A percentile compares a stretch with the other conserved stretches of the same genome.
Evolutionary conservation across 2,329 filamentous ascomycete species (phyloP).

Genomic region (Endoconidiophora polonica): DNA sequence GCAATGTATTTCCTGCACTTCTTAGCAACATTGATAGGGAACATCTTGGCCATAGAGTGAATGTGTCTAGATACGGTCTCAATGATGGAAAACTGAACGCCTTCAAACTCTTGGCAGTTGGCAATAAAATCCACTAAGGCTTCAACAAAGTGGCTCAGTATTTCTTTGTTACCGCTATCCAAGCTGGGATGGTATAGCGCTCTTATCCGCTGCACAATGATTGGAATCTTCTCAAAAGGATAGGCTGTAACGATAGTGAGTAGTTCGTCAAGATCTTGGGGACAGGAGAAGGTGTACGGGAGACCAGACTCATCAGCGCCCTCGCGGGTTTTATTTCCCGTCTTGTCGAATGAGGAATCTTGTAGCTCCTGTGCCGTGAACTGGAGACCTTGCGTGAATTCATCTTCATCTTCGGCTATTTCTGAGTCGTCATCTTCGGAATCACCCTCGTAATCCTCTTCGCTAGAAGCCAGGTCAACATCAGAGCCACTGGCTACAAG

Average conservation of each 20-base stretch:
- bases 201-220: slow-evolving; percentile 74
- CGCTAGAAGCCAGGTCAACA: slow-evolving; percentile 38
- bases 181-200: slow-evolving; percentile 85
- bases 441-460: slow-evolving; percentile 28
- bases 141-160: slow-evolving; percentile 51
- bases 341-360: slow-evolving; percentile 34
- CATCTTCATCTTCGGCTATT: slow-evolving; percentile 39
- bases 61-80: slow-evolving; percentile 77
- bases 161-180: slow-evolving; percentile 67
- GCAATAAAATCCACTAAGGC: slow-evolving; percentile 47
- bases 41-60: slow-evolving; percentile 80
- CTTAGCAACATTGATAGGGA: slow-evolving; percentile 58
- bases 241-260: slow-evolving; percentile 47
- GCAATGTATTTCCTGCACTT: slow-evolving; percentile 61
- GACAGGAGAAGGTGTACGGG: slow-evolving; percentile 76
- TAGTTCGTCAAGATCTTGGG: slow-evolving; percentile 59
- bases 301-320: slow-evolving; percentile 38
- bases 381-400: slow-evolving; percentile 51
- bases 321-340: slow-evolving; percentile 23
- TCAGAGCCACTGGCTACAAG: slow-evolving; percentile 69
- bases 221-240: slow-evolving; percentile 49
- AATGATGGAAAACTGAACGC: slow-evolving; percentile 44
- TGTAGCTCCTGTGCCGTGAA: slow-evolving; percentile 41
- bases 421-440: slow-evolving; percentile 21
- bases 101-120: slow-evolving; percentile 24